phyloP scores from a whole-genome alignment of 208 protist species.

The Wallacemonas sp. region DNA sequence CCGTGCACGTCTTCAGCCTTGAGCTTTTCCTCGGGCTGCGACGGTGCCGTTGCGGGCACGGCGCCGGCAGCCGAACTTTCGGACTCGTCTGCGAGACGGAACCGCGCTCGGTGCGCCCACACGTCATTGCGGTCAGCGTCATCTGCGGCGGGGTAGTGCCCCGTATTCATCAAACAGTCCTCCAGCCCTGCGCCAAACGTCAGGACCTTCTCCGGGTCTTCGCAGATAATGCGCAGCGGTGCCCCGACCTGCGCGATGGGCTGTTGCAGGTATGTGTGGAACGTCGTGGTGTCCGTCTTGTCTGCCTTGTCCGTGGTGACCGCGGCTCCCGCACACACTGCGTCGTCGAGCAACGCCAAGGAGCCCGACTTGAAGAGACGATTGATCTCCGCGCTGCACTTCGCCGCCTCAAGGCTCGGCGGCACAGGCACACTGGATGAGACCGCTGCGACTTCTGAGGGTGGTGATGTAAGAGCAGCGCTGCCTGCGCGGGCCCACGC shows the following conservation, averaged over 20 bases:
- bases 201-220: constrained; percentile 51
- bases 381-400: constrained; percentile 29
- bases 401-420: constrained; percentile 24
- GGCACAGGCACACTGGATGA: constrained; percentile 15
- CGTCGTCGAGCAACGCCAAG: constrained; percentile 26
- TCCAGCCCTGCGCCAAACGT: constrained; percentile 77
- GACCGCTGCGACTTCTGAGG: neutral
- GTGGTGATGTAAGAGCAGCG: neutral
- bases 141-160: constrained; percentile 75
- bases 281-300: constrained; percentile 4
- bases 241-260: constrained; percentile 52
- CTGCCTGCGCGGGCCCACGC: constrained; percentile 31
- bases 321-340: neutral
- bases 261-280: constrained; percentile 20
- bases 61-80: neutral
- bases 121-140: constrained; percentile 64
- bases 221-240: constrained; percentile 59
- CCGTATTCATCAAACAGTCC: constrained; percentile 87
- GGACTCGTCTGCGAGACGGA: constrained; percentile 21
- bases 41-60: constrained; percentile 7
- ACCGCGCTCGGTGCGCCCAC: constrained; percentile 56
- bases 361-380: constrained; percentile 43
- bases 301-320: neutral
- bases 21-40: neutral
- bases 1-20: constrained; percentile 31